A percentile compares a stretch with the other conserved stretches of the same genome.
These are phyloP conservation scores for Diphasiastrum complanatum DNA, from an alignment of 83 land plant genomes.

Conservation along the genomic window DNA sequence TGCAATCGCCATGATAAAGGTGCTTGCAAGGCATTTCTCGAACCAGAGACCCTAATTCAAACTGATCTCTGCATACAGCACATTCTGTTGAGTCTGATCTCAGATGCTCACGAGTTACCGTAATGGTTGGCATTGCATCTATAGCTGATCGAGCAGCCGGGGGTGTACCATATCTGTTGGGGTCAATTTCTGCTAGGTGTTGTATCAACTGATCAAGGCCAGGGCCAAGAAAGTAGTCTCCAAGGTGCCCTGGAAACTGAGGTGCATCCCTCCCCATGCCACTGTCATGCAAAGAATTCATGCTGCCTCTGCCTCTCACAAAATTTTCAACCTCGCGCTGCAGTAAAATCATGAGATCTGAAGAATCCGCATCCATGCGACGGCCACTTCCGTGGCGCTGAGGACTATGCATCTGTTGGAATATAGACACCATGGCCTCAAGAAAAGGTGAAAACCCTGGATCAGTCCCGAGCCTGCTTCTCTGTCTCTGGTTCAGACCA, in stretches of 20 bases:
- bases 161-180: constrained; percentile 37
- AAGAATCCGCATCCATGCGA: not conserved
- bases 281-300: constrained; percentile 30
- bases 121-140: constrained; percentile 38
- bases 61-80: constrained; percentile 47
- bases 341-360: constrained; percentile 20
- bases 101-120: constrained; percentile 22
- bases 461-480: too few relatives aligned
- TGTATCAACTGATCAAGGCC: constrained; percentile 36
- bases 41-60: constrained; percentile 23
- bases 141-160: constrained; percentile 37
- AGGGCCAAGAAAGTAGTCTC: constrained; percentile 38
- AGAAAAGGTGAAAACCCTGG: not conserved
- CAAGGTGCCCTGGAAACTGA: constrained; percentile 29
- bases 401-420: not conserved
- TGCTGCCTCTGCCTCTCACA: constrained; percentile 24
- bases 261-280: constrained; percentile 23
- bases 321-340: constrained; percentile 34
- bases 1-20: constrained; percentile 42
- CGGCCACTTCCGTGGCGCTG: not conserved
- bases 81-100: constrained; percentile 33
- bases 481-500: too few relatives aligned
- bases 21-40: constrained; percentile 44
- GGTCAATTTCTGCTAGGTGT: constrained; percentile 37
- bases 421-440: not conserved